Evolutionary conservation across 169 alveolate species (phyloP), one percentile per base, ranked within the genome.

Genomic region (Babesia bovis): DNA sequence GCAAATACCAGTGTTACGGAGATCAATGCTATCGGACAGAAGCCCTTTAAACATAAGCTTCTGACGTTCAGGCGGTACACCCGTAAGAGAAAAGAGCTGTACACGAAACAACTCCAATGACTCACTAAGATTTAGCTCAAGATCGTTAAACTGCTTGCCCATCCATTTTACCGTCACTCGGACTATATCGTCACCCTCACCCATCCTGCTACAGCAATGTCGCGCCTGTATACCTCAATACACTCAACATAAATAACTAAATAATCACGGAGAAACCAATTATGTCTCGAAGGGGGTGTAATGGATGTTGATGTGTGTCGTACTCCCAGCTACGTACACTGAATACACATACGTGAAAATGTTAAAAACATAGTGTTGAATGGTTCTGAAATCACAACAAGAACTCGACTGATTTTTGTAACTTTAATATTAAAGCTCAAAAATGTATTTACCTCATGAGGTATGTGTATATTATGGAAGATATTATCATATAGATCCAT

Each of bases 51-150:
- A 88, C 95, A 94, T 90, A 35, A 95, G 75, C 82, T 95, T 95
- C 77, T 95, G 96, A 57, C 94, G 90, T 13, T 91, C 98, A 1
- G 95, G 91, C 0, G 97, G 97, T 4, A 95, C 98, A 38, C 94
- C 94, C 0, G 97, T 93, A 15, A 95, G 66, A 6, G 91, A 89
- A 67, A 93, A 57, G 36, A 87, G 42, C 65, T 83, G 90, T 19
- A 56, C 66, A 51, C 76, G 67, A 53, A 87, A 84, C 21, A 57
- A 36, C 23, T 71, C 63, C 23, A 87, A 38, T n/a, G 91, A 78
- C 40, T 83, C 90, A 66, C 49, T 47, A 40, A 82, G 47, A 58
- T 59, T 45, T 23, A 87, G 52, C 67, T 78, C 83, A 17, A 87
- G 65, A 59, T 82, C 85, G 57, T 61, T 61, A 78, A 45, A 87